Evolutionary conservation across 2,329 filamentous ascomycete species (phyloP), one percentile per base, ranked within the genome.

Genomic region (Trichoderma harzianum): DNA sequence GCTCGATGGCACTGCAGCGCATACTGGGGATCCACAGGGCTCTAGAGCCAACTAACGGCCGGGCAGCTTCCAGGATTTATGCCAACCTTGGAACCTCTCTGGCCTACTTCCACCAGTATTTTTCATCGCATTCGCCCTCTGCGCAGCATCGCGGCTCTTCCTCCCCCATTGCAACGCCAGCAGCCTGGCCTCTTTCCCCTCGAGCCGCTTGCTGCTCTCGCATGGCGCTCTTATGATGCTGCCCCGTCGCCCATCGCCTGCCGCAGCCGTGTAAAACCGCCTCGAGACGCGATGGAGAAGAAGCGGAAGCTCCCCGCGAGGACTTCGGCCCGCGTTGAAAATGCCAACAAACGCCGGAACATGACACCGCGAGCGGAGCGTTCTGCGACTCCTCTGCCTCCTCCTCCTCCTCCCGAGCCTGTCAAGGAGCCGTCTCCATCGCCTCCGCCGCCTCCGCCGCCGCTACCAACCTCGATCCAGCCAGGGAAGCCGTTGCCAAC

Each of bases 401-500:
- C 81, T 53, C 78, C 73, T 24, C 69, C 82, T 24, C 79, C 39
- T 24, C 55, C 55, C 28, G 66, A 69, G 36, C 79, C 82, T 7
- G 80, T 83, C 28, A 76, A 76, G 39, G 77, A 74, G 73, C 75
- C 79, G 14, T 74, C 76, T 47, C 75, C 79, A 26, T 74, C 76
- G 55, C 75, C 78, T n/a, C 43, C 76, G 55, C 47, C 47, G 55
- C 81, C 39, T 43, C 39, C 78, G 63, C 80, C 80, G 75, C 82
- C 82, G 70, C 78, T 95, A 69, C 92, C 92, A 30, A 89, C 85
- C 73, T 89, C 88, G 60, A 82, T 94, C 43, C 83, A 87, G 75
- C 82, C 91, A 2, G 90, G 90, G 63, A 89, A 91, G 77, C 90
- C 92, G 18, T 82, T 95, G 36, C 93, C 93, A 3, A 93, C 90